Evolutionary conservation across 2,329 filamentous ascomycete genomes (phyloP).

Genomic region (Colletotrichum lini): DNA sequence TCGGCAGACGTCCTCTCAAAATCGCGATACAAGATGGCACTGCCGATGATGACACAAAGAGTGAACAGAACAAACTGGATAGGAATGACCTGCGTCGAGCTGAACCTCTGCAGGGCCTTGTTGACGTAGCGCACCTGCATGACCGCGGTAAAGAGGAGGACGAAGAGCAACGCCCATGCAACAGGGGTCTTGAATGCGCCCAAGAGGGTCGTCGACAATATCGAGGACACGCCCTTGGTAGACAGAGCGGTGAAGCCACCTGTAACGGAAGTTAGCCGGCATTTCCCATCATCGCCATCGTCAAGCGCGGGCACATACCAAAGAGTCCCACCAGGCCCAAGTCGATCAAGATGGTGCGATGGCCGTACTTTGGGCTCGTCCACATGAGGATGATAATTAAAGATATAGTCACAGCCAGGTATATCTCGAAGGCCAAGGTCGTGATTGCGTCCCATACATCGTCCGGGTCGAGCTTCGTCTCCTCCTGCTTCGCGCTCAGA

Average conservation of each 20-base stretch:
- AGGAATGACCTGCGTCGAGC: conserved; percentile 97
- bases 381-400: conserved; percentile 86
- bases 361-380: conserved; percentile 87
- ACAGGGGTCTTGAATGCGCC: conserved; percentile 92
- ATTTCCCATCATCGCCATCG: not conserved
- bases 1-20: conserved; percentile 85
- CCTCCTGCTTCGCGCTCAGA: conserved; percentile 88
- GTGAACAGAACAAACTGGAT: conserved; percentile 99
- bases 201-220: conserved; percentile 92
- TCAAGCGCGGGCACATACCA: conserved; percentile 67
- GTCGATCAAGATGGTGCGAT: conserved; percentile 89
- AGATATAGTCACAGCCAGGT: conserved; percentile 81
- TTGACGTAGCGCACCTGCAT: conserved; percentile 99
- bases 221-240: conserved; percentile 95
- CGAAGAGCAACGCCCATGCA: conserved; percentile 85
- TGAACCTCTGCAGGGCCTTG: conserved; percentile 87
- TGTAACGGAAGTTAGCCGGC: conserved; percentile 50
- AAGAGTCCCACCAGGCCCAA: conserved; percentile 93
- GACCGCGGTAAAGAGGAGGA: conserved; percentile 87
- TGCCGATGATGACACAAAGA: conserved; percentile 93
- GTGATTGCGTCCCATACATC: conserved; percentile 93
- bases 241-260: conserved; percentile 96
- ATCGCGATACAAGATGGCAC: conserved; percentile 92
- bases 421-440: conserved; percentile 90
- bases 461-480: conserved; percentile 90